A percentile compares a stretch with the other conserved stretches of the same genome.
These are phyloP conservation scores for Diddensiella transvaalensis DNA, from an alignment of 805 yeast species.

Conservation along the genomic window DNA sequence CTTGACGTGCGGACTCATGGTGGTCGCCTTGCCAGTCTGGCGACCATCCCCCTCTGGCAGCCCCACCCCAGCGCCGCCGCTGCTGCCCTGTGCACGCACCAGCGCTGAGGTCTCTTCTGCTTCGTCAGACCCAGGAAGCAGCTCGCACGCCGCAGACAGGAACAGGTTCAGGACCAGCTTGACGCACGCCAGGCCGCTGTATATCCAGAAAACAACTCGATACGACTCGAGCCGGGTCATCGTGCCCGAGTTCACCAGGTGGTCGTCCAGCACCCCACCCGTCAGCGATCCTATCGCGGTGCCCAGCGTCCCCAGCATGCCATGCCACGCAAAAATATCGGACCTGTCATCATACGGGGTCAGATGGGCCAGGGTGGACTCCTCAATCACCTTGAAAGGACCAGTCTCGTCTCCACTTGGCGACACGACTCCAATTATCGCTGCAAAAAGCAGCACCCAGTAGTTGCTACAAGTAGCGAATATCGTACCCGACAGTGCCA, in stretches of 20 bases:
- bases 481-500: slow-evolving; percentile 62
- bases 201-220: slow-evolving; percentile 52
- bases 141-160: slow-evolving; percentile 46
- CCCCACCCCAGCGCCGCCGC: neutral
- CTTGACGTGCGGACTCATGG: neutral
- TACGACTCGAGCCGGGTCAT: slow-evolving; percentile 44
- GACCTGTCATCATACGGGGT: slow-evolving; percentile 50
- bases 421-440: slow-evolving; percentile 79
- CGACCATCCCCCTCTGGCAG: neutral
- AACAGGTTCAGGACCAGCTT: slow-evolving; percentile 45
- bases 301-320: slow-evolving; percentile 65
- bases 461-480: slow-evolving; percentile 58
- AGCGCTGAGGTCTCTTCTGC: neutral
- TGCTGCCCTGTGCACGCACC: neutral
- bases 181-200: slow-evolving; percentile 50
- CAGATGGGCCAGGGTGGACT: slow-evolving; percentile 74
- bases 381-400: slow-evolving; percentile 84
- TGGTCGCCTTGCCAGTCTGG: neutral
- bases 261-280: slow-evolving; percentile 59
- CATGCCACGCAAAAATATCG: slow-evolving; percentile 71
- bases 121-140: neutral
- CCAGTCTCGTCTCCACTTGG: slow-evolving; percentile 91
- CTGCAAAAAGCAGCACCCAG: slow-evolving; percentile 58
- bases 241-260: slow-evolving; percentile 36
- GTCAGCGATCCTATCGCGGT: slow-evolving; percentile 66